Conservation (phyloP, 2,329 filamentous ascomycete genomes). For the Exophiala mesophila region DNA sequence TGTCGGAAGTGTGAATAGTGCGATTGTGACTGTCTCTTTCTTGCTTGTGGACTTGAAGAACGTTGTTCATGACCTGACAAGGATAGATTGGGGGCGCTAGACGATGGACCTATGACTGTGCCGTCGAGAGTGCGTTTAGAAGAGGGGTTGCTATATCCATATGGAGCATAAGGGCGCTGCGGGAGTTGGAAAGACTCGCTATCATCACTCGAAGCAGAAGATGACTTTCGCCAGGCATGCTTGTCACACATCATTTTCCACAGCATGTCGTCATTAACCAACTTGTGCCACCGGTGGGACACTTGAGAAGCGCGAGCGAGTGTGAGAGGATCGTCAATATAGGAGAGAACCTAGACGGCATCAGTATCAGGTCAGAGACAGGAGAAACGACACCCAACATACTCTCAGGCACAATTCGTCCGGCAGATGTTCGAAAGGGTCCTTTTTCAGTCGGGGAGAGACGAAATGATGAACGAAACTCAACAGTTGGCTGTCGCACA, state of each 20-base stretch:
- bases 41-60: constrained; percentile 26
- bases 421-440: constrained; percentile 86
- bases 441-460: constrained; percentile 88
- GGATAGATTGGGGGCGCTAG: constrained; percentile 45
- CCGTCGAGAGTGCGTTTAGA: constrained; percentile 24
- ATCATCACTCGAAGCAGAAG: constrained; percentile 40
- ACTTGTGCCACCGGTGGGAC: constrained; percentile 87
- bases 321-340: constrained; percentile 94
- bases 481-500: constrained; percentile 90
- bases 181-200: constrained; percentile 34
- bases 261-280: constrained; percentile 92
- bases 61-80: constrained; percentile 18
- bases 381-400: constrained; percentile 33
- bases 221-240: constrained; percentile 70
- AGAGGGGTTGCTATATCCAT: constrained; percentile 14
- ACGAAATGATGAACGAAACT: constrained; percentile 97
- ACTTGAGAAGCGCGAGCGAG: constrained; percentile 91
- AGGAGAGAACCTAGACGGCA: constrained; percentile 71
- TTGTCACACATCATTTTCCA: constrained; percentile 98
- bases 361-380: constrained; percentile 4
- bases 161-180: constrained; percentile 51
- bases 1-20: constrained; percentile 99
- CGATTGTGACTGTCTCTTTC: constrained; percentile 63
- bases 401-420: constrained; percentile 89
- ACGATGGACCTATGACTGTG: constrained; percentile 35